Evolutionary conservation across 73 alveolate genomes (phyloP).

Genomic region (Loxodes magnus): DNA sequence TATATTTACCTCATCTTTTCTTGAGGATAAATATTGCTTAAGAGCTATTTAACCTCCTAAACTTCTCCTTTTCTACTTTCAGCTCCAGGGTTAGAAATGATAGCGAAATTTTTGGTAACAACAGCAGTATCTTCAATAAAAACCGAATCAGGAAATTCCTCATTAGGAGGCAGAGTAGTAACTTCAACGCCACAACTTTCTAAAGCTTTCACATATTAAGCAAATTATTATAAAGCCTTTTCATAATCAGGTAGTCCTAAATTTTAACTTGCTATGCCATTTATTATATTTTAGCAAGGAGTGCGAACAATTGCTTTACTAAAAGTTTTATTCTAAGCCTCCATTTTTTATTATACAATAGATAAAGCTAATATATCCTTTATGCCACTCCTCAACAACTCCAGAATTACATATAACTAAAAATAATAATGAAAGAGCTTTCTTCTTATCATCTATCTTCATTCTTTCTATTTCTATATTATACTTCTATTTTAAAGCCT

Average conservation of each 20-base stretch:
- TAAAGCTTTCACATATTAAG: not conserved
- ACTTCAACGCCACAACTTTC: conserved; percentile 5
- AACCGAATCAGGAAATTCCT: conserved; percentile 14
- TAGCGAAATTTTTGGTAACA: not conserved
- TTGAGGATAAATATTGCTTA: not conserved
- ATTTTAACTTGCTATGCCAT: not conserved
- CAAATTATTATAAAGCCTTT: too few relatives aligned
- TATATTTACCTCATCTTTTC: not conserved
- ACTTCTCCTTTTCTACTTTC: conserved; percentile 12
- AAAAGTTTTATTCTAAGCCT: too few relatives aligned
- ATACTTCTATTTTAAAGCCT: too few relatives aligned
- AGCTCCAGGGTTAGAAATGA: conserved; percentile 13
- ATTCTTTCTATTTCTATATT: too few relatives aligned
- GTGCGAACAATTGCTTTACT: not conserved
- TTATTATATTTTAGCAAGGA: conserved; percentile 4
- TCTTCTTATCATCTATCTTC: too few relatives aligned
- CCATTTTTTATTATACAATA: too few relatives aligned
- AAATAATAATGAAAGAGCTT: too few relatives aligned
- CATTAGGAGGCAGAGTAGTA: not conserved
- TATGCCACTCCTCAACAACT: too few relatives aligned
- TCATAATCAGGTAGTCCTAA: conserved; percentile 4
- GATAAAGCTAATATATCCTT: too few relatives aligned
- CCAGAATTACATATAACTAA: too few relatives aligned
- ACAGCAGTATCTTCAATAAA: conserved; percentile 13
- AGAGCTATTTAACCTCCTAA: conserved; percentile 3